Conservation (phyloP, 202 grass and related monocot genomes). For the Zizania palustris region DNA sequence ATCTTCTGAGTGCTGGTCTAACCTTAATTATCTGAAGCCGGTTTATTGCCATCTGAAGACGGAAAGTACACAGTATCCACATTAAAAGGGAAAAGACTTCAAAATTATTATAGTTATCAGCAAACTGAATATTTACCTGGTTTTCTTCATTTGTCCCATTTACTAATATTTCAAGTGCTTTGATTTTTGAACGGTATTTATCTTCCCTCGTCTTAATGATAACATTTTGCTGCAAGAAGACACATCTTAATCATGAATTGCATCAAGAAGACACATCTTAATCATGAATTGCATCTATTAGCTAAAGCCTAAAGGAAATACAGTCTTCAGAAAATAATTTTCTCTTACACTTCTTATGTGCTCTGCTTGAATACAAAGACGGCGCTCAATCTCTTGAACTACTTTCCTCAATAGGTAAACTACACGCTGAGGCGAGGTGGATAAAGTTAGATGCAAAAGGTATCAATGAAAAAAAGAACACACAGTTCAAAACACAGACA, state of each 20-base stretch:
- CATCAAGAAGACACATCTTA: slow-evolving; percentile 33
- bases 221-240: slow-evolving; percentile 75
- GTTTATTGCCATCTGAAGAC: slow-evolving; percentile 66
- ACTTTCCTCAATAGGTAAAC: slow-evolving; percentile 89
- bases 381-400: slow-evolving; percentile 83
- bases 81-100: neutral
- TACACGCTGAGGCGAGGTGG: slow-evolving; percentile 62
- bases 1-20: slow-evolving; percentile 6
- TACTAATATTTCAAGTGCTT: slow-evolving; percentile 83
- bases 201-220: slow-evolving; percentile 77
- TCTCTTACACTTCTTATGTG: slow-evolving; percentile 93
- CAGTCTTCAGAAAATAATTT: slow-evolving; percentile 19
- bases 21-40: slow-evolving; percentile 71
- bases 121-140: slow-evolving; percentile 51
- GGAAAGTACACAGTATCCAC: slow-evolving; percentile 36
- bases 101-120: slow-evolving; percentile 3
- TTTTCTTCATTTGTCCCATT: slow-evolving; percentile 92
- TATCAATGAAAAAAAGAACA: slow-evolving; percentile 13
- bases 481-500: slow-evolving; percentile 31
- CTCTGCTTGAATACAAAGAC: slow-evolving; percentile 87
- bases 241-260: slow-evolving; percentile 31
- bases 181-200: slow-evolving; percentile 81
- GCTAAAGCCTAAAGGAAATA: slow-evolving; percentile 28
- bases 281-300: slow-evolving; percentile 33
- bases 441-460: slow-evolving; percentile 34